Base-by-base conservation (phyloP, 2,329 filamentous ascomycete species). In the Xylariales sp. region DNA sequence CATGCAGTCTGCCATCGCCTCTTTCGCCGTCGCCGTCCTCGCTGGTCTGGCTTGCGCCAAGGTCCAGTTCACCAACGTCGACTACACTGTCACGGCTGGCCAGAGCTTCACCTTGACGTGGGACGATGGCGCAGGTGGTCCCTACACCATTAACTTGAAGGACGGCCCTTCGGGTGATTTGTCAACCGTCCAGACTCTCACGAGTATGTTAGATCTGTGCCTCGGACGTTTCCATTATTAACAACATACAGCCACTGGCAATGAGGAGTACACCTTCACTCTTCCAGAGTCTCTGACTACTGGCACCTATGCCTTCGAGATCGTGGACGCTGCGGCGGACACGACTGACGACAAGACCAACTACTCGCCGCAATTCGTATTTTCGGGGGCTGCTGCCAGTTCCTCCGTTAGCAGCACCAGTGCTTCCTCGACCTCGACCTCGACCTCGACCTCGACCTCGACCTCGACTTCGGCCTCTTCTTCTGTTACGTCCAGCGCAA, bases 301-400 rank as follows among this genome's bases (percentile, higher is more conserved):
- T 20, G 70, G 60, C 55, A 53, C 50, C 22, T 74, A 74, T 50
- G 69, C 70, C 46, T 61, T 74, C 49, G 57, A 65, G 58, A 71
- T 74, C 51, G 46, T 41, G 20, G 24, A 27, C 24, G n/a, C 8
- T n/a, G 24, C 8, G 8, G 24, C 8, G 8, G 38, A 40, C 29
- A 24, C 19, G n/a, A 69, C 74, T 49, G 52, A 51, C 24, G 53
- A 51, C 22, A 55, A 58, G 10, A 46, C 54, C 54, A 74, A 74
- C 69, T 74, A 68, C 64, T 68, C 64, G 51, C 4, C 44, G 10
- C 59, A 59, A 54, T 74, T 70, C 56, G 11, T 47, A 6, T 49
- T 68, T 37, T 15, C 38, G 12, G 63, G 62, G 31, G 51, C 50
- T 18, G 38, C 40, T 43, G 42, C 45, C 24, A 41, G 52, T 46